Conservation (phyloP, 768 basidiomycete species). For the Tricholoma hemisulphureum region DNA sequence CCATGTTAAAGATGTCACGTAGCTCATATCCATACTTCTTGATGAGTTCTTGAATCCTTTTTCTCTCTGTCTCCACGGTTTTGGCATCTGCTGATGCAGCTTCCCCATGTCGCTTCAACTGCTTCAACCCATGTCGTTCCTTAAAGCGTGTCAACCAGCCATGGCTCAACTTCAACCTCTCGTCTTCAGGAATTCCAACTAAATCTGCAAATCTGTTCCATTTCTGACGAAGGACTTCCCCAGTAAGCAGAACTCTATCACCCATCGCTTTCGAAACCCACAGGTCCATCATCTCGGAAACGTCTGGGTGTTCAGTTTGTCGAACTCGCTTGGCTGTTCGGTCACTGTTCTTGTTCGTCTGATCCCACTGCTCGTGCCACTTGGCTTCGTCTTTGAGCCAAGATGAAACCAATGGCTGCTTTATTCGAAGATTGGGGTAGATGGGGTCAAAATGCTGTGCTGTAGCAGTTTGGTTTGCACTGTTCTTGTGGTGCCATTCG, state of each 20-base stretch:
- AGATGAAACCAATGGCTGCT: constrained; percentile 22
- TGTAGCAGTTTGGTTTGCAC: constrained; percentile 25
- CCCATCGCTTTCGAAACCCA: constrained; percentile 24
- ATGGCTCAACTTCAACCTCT: background rate
- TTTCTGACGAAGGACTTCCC: constrained; percentile 33
- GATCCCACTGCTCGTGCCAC: constrained; percentile 17
- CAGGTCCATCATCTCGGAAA: constrained; percentile 9
- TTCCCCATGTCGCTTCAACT: no score
- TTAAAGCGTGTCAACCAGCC: no score
- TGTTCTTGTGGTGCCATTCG: no score
- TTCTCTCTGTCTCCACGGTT: background rate
- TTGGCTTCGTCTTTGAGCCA: constrained; percentile 28
- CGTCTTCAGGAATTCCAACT: background rate
- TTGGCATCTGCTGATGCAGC: no score
- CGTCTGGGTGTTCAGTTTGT: constrained; percentile 20
- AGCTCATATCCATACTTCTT: no score
- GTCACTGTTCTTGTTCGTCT: background rate
- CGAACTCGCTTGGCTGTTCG: constrained; percentile 20
- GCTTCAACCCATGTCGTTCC: constrained; percentile 8
- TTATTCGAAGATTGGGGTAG: constrained; percentile 29
- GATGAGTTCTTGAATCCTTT: background rate
- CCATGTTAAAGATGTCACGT: no score
- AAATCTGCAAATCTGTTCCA: constrained; percentile 14
- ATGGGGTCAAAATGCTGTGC: constrained; percentile 19
- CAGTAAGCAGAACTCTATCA: constrained; percentile 30